A percentile compares a stretch with the other conserved stretches of the same genome.
These are phyloP conservation scores for Suillus decipiens DNA, from an alignment of 768 basidiomycete species.

Conservation along the genomic window DNA sequence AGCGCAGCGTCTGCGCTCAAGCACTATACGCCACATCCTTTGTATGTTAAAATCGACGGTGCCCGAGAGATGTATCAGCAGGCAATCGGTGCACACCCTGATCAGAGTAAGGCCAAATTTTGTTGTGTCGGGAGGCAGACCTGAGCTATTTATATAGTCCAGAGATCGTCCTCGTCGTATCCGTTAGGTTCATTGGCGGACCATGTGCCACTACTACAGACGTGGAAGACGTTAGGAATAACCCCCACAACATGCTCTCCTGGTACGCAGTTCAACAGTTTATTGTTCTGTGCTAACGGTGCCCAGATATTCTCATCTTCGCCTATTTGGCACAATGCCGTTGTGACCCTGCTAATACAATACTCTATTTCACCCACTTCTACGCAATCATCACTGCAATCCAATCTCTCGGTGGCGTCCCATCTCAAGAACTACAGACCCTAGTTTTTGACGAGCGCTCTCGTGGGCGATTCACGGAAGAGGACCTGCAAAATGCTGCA, in stretches of 20 bases:
- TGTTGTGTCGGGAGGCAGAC: background rate
- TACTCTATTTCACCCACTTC: slow-evolving; percentile 64
- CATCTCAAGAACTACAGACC: slow-evolving; percentile 50
- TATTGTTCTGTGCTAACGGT: slow-evolving; percentile 3
- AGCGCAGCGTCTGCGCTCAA: slow-evolving; percentile 48
- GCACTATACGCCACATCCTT: slow-evolving; percentile 39
- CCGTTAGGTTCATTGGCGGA: slow-evolving; percentile 35
- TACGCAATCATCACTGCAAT: slow-evolving; percentile 52
- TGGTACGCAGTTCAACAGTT: slow-evolving; percentile 41
- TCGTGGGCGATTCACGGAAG: slow-evolving; percentile 61
- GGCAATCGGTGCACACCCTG: slow-evolving; percentile 74
- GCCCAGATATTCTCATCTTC: slow-evolving; percentile 69
- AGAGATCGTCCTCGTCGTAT: slow-evolving; percentile 51
- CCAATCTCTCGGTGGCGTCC: slow-evolving; percentile 48
- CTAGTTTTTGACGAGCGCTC: slow-evolving; percentile 62
- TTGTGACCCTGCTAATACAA: slow-evolving; percentile 69
- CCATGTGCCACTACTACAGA: slow-evolving; percentile 38
- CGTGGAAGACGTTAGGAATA: slow-evolving; percentile 58
- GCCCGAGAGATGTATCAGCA: slow-evolving; percentile 72
- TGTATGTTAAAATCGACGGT: slow-evolving; percentile 55
- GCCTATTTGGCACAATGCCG: slow-evolving; percentile 81
- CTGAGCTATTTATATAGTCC: slow-evolving; percentile 42
- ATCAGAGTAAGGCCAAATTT: slow-evolving; percentile 57
- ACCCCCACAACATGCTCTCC: slow-evolving; percentile 66
- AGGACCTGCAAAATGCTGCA: slow-evolving; percentile 53